Evolutionary conservation across 345 rosid species (phyloP).

Genomic region (Citrus inodora): DNA sequence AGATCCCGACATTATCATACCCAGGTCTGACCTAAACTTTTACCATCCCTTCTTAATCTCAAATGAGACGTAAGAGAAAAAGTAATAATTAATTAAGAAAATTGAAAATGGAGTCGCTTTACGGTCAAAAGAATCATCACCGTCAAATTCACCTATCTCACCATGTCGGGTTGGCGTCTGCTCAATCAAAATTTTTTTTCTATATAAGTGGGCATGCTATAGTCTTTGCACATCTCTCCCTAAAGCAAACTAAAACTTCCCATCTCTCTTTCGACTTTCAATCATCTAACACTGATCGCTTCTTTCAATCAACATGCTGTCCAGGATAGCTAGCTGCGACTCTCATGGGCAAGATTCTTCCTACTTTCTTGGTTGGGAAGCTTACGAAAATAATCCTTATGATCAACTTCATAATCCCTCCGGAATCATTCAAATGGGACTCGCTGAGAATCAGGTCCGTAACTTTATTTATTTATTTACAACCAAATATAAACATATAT

Average conservation of each 20-base stretch:
- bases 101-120: not conserved
- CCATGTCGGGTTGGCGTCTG: conserved; percentile 18
- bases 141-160: conserved; percentile 26
- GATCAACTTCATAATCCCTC: conserved; percentile 50
- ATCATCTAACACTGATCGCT: not conserved
- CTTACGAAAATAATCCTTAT: conserved; percentile 65
- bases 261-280: not conserved
- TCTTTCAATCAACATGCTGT: conserved; percentile 38
- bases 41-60: no score
- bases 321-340: conserved; percentile 55
- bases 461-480: not conserved
- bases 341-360: conserved; percentile 84
- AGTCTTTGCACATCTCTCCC: not conserved
- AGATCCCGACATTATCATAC: no score
- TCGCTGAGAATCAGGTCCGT: conserved; percentile 90
- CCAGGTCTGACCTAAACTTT: no score
- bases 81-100: not conserved
- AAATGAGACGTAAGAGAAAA: not conserved
- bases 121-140: conserved; percentile 38
- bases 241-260: not conserved
- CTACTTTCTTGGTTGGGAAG: conserved; percentile 81
- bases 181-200: not conserved
- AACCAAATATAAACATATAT: no score
- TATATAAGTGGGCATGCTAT: conserved; percentile 4
- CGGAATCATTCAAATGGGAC: conserved; percentile 92